Conservation (phyloP, 2,329 filamentous ascomycete genomes). For the Purpureocillium takamizusanense region DNA sequence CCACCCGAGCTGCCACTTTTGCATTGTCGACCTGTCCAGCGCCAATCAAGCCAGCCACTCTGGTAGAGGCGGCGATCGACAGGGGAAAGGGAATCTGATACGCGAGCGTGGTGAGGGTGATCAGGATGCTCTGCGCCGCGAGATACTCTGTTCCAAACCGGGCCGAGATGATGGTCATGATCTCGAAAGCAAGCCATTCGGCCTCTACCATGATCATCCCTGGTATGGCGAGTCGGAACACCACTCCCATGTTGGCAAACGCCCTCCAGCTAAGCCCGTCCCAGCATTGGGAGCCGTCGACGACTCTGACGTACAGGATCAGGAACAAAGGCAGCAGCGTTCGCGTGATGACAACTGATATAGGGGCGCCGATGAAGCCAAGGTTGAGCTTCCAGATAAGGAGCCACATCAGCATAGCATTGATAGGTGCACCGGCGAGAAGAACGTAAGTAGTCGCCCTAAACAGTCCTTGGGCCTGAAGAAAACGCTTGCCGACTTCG, state of each 20-base stretch:
- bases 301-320: slow-evolving; percentile 62
- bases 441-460: slow-evolving; percentile 66
- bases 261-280: slow-evolving; percentile 62
- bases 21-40: slow-evolving; percentile 71
- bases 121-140: slow-evolving; percentile 76
- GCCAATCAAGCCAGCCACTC: slow-evolving; percentile 82
- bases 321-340: slow-evolving; percentile 64
- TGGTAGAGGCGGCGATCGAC: slow-evolving; percentile 77
- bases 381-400: slow-evolving; percentile 55
- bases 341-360: slow-evolving; percentile 68
- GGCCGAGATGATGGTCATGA: slow-evolving; percentile 68
- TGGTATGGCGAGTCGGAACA: slow-evolving; percentile 76
- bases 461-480: slow-evolving; percentile 73
- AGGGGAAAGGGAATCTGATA: slow-evolving; percentile 88
- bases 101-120: slow-evolving; percentile 65
- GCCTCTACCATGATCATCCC: slow-evolving; percentile 88
- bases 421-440: slow-evolving; percentile 63
- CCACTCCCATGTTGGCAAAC: slow-evolving; percentile 62
- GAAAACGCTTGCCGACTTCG: slow-evolving; percentile 66
- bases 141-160: slow-evolving; percentile 68
- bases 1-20: slow-evolving; percentile 66
- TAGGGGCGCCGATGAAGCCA: slow-evolving; percentile 62
- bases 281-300: slow-evolving; percentile 70
- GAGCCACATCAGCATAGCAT: slow-evolving; percentile 64
- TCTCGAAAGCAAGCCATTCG: slow-evolving; percentile 83